Evolutionary conservation across 371 early-diverging fungal species (phyloP).

Genomic region (Mucor lusitanicus): DNA sequence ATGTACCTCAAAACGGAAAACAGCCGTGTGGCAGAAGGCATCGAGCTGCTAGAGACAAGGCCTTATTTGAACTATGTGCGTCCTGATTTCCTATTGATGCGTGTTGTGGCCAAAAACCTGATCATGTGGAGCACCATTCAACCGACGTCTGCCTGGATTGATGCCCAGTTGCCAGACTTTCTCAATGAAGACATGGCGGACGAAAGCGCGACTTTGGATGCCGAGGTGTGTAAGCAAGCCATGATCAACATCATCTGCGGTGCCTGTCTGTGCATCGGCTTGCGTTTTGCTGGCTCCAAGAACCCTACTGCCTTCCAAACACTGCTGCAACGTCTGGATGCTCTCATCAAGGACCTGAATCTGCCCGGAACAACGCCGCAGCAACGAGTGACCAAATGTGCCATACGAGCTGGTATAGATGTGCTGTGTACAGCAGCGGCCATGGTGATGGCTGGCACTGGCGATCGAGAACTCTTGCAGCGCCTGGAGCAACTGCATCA

Average conservation of each 20-base stretch:
- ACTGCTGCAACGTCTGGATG: constrained; percentile 53
- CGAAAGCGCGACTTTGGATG: constrained; percentile 16
- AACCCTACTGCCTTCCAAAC: constrained; percentile 54
- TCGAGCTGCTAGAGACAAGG: constrained; percentile 58
- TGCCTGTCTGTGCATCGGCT: constrained; percentile 74
- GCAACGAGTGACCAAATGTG: constrained; percentile 56
- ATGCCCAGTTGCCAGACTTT: constrained; percentile 64
- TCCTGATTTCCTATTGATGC: constrained; percentile 72
- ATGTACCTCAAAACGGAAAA: constrained; percentile 83
- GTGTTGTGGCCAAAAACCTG: constrained; percentile 60
- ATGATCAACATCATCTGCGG: constrained; percentile 74
- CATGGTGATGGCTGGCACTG: constrained; percentile 85
- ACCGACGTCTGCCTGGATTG: constrained; percentile 66
- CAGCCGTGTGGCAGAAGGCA: constrained; percentile 56
- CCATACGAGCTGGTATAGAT: constrained; percentile 65
- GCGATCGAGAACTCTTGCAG: constrained; percentile 61
- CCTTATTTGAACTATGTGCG: constrained; percentile 67
- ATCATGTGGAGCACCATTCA: constrained; percentile 22
- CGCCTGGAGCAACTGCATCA: constrained; percentile 59
- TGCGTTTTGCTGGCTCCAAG: constrained; percentile 81
- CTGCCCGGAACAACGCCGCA: constrained; percentile 50
- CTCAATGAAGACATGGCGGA: constrained; percentile 22
- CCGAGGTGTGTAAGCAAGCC: constrained; percentile 55
- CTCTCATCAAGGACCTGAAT: constrained; percentile 42
- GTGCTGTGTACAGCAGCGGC: constrained; percentile 66